Base-by-base conservation (phyloP, 106 monocot genomes). In the Dactylorhiza incarnata region DNA sequence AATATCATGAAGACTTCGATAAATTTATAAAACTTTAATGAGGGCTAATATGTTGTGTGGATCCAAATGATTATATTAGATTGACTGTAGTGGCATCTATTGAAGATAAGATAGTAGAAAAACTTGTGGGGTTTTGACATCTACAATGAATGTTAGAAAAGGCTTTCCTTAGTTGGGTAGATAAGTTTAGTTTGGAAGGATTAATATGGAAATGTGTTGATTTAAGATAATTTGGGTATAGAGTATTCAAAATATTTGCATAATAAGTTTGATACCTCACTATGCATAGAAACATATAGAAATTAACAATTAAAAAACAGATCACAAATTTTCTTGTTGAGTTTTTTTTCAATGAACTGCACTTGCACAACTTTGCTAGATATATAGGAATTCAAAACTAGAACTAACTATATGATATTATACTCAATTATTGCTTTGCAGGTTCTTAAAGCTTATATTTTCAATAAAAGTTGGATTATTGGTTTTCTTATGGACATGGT, bases 401-500 rank as follows among this genome's bases (percentile, higher is more conserved):
- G 12, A 65, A 59, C 58, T 20, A 20, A 6, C 5, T 20, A 59
- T 19, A 59, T 59, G 20, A 8, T n/a, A 59, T 19, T 20, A 59
- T 19, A 0, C 4, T 65, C 29, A 65, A 13, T 29, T 65, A 25
- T 65, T 65, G 5, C 12, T 65, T 65, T 80, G 52, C 72, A 97
- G 96, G 93, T 97, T 67, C 81, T 97, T 63, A 89, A 74, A 76
- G 84, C 91, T 67, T 97, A 97, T 87, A 76, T 80, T 71, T 86
- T 79, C 49, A 97, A 93, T 91, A 93, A 87, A 82, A 37, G 80
- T 17, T 97, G 96, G 96, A 68, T 91, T 55, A 61, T 80, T 8
- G 96, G 96, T 22, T 97, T 97, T 78, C 72, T 91, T 66, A 86
- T 97, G 93, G 96, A 97, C 73, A 87, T 97, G 62, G 26, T 81